A percentile compares a stretch with the other conserved stretches of the same genome.
Conservation (phyloP, 179 eudicot species). For the Drosera spatulata region DNA sequence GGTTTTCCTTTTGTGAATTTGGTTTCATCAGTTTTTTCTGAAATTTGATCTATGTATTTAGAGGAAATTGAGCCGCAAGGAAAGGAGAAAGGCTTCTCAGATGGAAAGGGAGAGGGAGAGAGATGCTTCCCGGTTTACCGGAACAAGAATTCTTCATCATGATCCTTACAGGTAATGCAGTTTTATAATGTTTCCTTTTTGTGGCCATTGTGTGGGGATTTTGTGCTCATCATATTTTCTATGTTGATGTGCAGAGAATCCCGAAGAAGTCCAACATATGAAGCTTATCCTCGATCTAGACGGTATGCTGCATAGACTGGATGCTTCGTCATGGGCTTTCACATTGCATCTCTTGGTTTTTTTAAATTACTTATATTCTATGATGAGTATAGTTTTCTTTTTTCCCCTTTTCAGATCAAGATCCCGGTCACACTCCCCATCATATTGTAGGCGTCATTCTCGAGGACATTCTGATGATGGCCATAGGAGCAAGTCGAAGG, state of each 20-base stretch:
- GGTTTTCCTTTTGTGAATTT: too few relatives aligned
- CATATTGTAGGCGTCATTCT: constrained; percentile 65
- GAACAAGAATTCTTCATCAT: constrained; percentile 63
- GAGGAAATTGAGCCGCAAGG: constrained; percentile 98
- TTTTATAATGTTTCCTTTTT: neutral
- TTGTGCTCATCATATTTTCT: neutral
- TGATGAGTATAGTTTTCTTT: too few relatives aligned
- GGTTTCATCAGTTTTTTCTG: neutral
- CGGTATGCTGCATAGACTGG: constrained; percentile 28
- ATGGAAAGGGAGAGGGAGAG: constrained; percentile 85
- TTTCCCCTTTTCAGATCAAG: constrained; percentile 36
- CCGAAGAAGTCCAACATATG: constrained; percentile 93
- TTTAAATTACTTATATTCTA: too few relatives aligned
- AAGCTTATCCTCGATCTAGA: constrained; percentile 85
- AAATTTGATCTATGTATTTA: constrained; percentile 8
- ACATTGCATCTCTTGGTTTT: too few relatives aligned
- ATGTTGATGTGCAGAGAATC: constrained; percentile 55
- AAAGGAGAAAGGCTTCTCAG: constrained; percentile 92
- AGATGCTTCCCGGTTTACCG: constrained; percentile 57
- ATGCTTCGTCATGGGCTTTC: neutral
- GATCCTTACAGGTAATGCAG: constrained; percentile 75
- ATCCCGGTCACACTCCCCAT: constrained; percentile 76
- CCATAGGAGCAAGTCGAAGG: constrained; percentile 71
- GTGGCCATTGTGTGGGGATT: neutral
- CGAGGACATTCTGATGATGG: constrained; percentile 63